Evolutionary conservation across 805 yeast genomes (phyloP), one percentile per base, ranked within the genome.

Genomic region (Brettanomyces naardenensis): DNA sequence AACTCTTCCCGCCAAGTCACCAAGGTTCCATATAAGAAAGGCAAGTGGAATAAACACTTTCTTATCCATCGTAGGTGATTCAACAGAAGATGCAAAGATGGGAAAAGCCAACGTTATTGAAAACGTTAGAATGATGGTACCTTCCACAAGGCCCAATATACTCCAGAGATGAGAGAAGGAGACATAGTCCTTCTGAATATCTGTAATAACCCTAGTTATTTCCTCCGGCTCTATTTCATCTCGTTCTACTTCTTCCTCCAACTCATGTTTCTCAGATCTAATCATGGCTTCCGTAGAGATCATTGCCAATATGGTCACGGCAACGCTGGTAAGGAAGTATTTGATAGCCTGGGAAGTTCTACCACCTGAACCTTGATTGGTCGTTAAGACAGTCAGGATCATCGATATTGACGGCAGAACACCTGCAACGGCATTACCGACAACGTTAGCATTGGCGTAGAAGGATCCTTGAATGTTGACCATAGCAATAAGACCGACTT

Each of bases 341-440:
- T 62, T 51, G 27, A 53, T 39, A 1, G 61, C 63, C 32, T 54
- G 61, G n/a, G 38, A 44, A 10, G 54, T 45, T 44, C 51, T 47
- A 40, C 41, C 51, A 32, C 11, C 41, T 7, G 48, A 41, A 4
- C 36, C 18, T 10, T 28, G 19, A 14, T n/a, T 28, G 37, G 38
- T 54, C 7, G 44, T 44, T 21, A 55, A 50, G 19, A 75, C 75
- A 9, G 82, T 73, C 9, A 71, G 42, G 43, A 78, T 79, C 47
- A 76, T 71, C 11, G 82, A 78, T 15, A 83, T 54, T 0, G 95
- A 78, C 2, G 98, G 97, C 26, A 90, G 62, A 0, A 92, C 95
- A 2, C 98, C 98, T 0, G 97, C 87, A 14, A 90, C 64, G 0
- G 95, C 95, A 58, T 90, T 95, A 2, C 98, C 98, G 3, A 89